Percentiles rank a stretch among this genome's conserved stretches.
Conservation (phyloP, 805 yeast genomes). For the Dipodascopsis uninucleata region DNA sequence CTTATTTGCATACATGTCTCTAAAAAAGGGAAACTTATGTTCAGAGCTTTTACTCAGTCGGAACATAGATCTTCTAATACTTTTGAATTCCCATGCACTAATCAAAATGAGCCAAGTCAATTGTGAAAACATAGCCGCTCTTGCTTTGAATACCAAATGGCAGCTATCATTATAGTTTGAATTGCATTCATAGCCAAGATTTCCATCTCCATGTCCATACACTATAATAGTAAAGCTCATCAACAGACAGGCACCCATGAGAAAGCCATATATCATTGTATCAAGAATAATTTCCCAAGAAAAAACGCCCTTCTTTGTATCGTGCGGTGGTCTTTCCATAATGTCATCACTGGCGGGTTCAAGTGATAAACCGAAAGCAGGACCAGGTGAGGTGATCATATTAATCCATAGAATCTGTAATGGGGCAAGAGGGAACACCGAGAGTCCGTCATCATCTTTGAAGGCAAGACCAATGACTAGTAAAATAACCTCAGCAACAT, state of each 20-base stretch:
- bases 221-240: slow-evolving; percentile 60
- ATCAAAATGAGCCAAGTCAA: slow-evolving; percentile 85
- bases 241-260: slow-evolving; percentile 70
- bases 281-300: slow-evolving; percentile 65
- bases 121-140: slow-evolving; percentile 73
- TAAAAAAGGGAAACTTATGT: slow-evolving; percentile 54
- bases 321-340: slow-evolving; percentile 62
- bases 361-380: slow-evolving; percentile 77
- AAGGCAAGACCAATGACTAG: slow-evolving; percentile 71
- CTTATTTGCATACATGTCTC: slow-evolving; percentile 68
- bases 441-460: slow-evolving; percentile 55
- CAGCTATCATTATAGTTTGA: slow-evolving; percentile 47
- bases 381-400: slow-evolving; percentile 75
- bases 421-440: slow-evolving; percentile 80
- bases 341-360: slow-evolving; percentile 62
- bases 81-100: slow-evolving; percentile 81
- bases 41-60: slow-evolving; percentile 50
- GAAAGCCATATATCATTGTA: slow-evolving; percentile 66
- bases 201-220: slow-evolving; percentile 64
- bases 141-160: slow-evolving; percentile 62
- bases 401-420: slow-evolving; percentile 78
- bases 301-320: slow-evolving; percentile 52
- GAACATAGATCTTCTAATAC: slow-evolving; percentile 66
- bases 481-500: slow-evolving; percentile 66
- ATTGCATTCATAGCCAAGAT: slow-evolving; percentile 66